Base-by-base conservation (phyloP, 176 grass and related monocot genomes). In the Oryza coarctata region DNA sequence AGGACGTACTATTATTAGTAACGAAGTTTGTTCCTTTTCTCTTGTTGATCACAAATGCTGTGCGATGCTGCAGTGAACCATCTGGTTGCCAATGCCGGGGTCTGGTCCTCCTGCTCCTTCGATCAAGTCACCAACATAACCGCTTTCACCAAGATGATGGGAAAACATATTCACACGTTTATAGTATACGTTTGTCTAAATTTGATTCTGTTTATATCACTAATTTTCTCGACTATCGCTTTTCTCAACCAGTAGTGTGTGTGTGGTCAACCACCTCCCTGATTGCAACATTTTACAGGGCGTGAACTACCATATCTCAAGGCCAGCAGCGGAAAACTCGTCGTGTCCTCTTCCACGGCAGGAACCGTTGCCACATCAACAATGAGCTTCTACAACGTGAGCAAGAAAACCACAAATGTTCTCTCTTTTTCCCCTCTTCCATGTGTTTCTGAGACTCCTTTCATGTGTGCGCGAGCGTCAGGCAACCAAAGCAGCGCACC, bases 341-440 rank as follows among this genome's bases (percentile, higher is more conserved):
- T 94, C 38, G 89, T 89, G 17, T 79, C 23, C 2, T 74, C 39
- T 62, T 94, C 92, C 0, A 27, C 73, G 0, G 92, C 89, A 6
- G 92, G 84, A 34, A 78, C 52, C 25, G 80, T 79, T 14, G 47
- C 83, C 23, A 57, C 44, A 0, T 78, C 92, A 34, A 76, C 84
- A 65, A 75, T 82, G 86, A 49, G 83, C 89, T 82, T 94, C 60
- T 94, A 94, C 43, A 91, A 89, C 28, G 92, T 91, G 88, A 87
- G 90, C 77, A 38, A 69, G 27, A 44, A 13, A 44, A 41, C 39
- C 9, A 1, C 39, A 0, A 14, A 15, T 0, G 14, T 49, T 5
- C 3, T 45, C 13, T 14, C 13, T 49, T 15, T 47, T 47, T 14
- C 3, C 12, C 44, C 5, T 49, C 15, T 49, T 49, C 43, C 43